A percentile compares a stretch with the other conserved stretches of the same genome.
These are phyloP conservation scores for Drechslerella dactyloides DNA, from an alignment of 2,329 filamentous ascomycete species.

Conservation along the genomic window DNA sequence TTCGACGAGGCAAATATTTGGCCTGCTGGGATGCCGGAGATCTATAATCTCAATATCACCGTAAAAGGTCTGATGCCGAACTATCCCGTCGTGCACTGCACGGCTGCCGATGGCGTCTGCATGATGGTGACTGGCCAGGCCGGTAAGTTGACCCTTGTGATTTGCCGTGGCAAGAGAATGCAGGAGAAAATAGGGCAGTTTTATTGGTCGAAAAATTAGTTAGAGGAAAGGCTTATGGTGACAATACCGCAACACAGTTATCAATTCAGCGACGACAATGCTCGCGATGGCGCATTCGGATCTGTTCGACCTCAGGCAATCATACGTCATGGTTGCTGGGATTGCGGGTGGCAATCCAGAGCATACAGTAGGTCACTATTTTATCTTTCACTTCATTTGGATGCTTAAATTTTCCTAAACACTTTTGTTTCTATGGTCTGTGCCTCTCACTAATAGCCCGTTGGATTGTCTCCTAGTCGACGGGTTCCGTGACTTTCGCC, in stretches of 20 bases:
- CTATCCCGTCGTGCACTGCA: constrained; percentile 72
- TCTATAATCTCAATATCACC: constrained; percentile 66
- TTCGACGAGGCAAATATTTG: constrained; percentile 68
- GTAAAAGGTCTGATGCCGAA: constrained; percentile 70
- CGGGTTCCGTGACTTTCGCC: constrained; percentile 71
- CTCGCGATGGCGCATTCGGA: constrained; percentile 67
- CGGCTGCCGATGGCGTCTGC: constrained; percentile 67
- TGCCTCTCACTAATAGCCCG: constrained; percentile 71
- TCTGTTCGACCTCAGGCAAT: constrained; percentile 69
- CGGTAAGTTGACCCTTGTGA: constrained; percentile 1
- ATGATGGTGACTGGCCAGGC: constrained; percentile 72
- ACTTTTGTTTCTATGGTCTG: no score
- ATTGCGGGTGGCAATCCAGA: constrained; percentile 77
- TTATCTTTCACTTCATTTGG: constrained; percentile 64
- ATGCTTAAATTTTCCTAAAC: constrained; percentile 67
- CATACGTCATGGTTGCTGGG: constrained; percentile 75
- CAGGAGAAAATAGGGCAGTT: no score
- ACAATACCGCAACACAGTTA: constrained; percentile 61
- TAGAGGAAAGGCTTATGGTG: no score
- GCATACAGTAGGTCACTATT: constrained; percentile 62
- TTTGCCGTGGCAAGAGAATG: no score
- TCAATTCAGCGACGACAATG: constrained; percentile 74
- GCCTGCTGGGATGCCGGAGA: constrained; percentile 63
- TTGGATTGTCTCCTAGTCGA: constrained; percentile 70
- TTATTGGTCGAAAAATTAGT: no score